Evolutionary conservation across 768 basidiomycete species (phyloP).

Genomic region (Amanita pallidorosea): DNA sequence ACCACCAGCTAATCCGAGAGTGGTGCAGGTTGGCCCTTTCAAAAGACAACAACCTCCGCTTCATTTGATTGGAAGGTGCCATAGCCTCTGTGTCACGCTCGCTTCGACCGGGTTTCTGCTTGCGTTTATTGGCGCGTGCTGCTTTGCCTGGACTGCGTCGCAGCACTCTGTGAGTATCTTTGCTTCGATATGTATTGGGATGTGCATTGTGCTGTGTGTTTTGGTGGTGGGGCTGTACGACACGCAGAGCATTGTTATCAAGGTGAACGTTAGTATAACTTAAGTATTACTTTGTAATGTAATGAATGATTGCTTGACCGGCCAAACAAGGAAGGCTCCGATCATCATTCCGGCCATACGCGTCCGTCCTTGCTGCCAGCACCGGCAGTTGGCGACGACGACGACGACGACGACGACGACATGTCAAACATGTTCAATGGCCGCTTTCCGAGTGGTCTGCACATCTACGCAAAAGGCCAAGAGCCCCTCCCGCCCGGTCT

Average conservation of each 20-base stretch:
- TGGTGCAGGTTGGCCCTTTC: constrained; percentile 3
- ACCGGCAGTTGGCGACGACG: neutral
- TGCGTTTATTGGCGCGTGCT: neutral
- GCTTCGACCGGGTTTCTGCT: neutral
- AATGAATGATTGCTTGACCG: too few species aligned
- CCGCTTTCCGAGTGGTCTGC: constrained; percentile 40
- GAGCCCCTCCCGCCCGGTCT: constrained; percentile 82
- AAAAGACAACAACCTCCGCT: neutral
- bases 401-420: constrained; percentile 1
- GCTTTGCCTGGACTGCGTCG: neutral
- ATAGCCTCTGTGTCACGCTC: constrained; percentile 2
- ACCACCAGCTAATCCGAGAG: neutral
- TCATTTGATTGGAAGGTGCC: constrained; percentile 1
- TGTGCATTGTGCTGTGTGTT: neutral
- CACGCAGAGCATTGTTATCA: neutral
- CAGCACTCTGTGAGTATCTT: neutral
- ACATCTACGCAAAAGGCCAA: constrained; percentile 75
- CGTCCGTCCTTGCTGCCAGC: neutral
- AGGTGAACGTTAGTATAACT: neutral
- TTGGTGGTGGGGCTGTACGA: neutral
- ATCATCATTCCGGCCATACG: neutral
- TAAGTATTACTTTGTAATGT: neutral
- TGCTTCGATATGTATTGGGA: neutral
- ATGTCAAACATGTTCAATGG: neutral
- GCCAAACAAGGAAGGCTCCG: neutral